These are phyloP conservation scores for Phytophthora multivora DNA, from an alignment of 352 stramenopile species.

Conservation along the genomic window DNA sequence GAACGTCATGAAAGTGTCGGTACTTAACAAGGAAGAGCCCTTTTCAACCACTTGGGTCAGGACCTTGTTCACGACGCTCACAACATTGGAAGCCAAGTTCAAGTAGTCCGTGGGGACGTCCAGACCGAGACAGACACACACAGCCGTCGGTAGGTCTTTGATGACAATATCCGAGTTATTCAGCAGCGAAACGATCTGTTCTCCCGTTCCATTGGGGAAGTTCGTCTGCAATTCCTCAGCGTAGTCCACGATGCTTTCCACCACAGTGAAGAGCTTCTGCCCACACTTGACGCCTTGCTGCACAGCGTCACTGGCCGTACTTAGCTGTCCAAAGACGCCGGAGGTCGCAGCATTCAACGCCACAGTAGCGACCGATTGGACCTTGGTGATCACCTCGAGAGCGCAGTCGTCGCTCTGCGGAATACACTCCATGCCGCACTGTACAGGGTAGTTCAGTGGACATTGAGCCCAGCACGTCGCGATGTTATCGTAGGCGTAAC, in stretches of 20 bases:
- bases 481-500: constrained; percentile 61
- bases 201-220: constrained; percentile 49
- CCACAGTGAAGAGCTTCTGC: constrained; percentile 45
- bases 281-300: constrained; percentile 58
- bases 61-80: constrained; percentile 38
- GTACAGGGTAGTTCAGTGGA: constrained; percentile 69
- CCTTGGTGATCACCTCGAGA: constrained; percentile 48
- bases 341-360: constrained; percentile 54
- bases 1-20: constrained; percentile 40
- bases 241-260: constrained; percentile 47
- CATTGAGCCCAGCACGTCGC: constrained; percentile 76
- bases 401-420: constrained; percentile 66
- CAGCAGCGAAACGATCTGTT: constrained; percentile 51
- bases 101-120: constrained; percentile 32
- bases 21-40: constrained; percentile 35
- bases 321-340: constrained; percentile 59
- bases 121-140: constrained; percentile 55
- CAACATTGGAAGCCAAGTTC: constrained; percentile 39
- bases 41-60: constrained; percentile 41
- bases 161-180: constrained; percentile 61
- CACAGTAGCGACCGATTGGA: constrained; percentile 49
- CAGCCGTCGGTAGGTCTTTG: constrained; percentile 49
- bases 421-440: constrained; percentile 76
- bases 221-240: constrained; percentile 33
- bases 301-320: constrained; percentile 40